phyloP scores from a whole-genome alignment of 2,329 filamentous ascomycete genomes.

The Cercospora zeina region DNA sequence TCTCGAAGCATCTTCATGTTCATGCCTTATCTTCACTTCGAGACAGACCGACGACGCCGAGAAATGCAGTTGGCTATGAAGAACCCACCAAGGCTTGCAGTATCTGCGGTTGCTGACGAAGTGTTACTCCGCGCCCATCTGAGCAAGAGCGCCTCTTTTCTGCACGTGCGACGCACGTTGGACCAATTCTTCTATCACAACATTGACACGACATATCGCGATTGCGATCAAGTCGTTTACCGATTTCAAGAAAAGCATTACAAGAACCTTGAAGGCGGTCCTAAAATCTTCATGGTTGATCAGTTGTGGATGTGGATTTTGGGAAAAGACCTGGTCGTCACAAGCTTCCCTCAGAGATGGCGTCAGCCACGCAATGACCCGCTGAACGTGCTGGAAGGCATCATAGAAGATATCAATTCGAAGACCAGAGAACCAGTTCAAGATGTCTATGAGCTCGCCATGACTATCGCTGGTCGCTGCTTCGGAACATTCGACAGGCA shows the following conservation, averaged over 20 bases:
- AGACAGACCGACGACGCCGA: constrained; percentile 52
- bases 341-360: constrained; percentile 60
- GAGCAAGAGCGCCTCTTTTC: constrained; percentile 30
- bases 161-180: constrained; percentile 63
- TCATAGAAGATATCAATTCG: constrained; percentile 66
- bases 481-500: constrained; percentile 56
- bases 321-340: constrained; percentile 60
- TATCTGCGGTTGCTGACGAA: constrained; percentile 42
- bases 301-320: constrained; percentile 68
- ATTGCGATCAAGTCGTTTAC: constrained; percentile 65
- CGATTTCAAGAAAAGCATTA: constrained; percentile 48
- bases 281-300: constrained; percentile 49
- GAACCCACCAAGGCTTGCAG: constrained; percentile 20
- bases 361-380: constrained; percentile 63
- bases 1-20: constrained; percentile 48
- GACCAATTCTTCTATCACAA: constrained; percentile 68
- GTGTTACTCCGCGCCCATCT: constrained; percentile 35
- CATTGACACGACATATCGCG: constrained; percentile 60
- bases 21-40: constrained; percentile 68
- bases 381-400: constrained; percentile 62
- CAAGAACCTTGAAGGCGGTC: constrained; percentile 22
- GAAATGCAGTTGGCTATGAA: constrained; percentile 60
- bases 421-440: constrained; percentile 61
- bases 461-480: constrained; percentile 53
- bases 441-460: constrained; percentile 63